phyloP scores from a whole-genome alignment of 2,329 filamentous ascomycete species.

The Fusarium napiforme region DNA sequence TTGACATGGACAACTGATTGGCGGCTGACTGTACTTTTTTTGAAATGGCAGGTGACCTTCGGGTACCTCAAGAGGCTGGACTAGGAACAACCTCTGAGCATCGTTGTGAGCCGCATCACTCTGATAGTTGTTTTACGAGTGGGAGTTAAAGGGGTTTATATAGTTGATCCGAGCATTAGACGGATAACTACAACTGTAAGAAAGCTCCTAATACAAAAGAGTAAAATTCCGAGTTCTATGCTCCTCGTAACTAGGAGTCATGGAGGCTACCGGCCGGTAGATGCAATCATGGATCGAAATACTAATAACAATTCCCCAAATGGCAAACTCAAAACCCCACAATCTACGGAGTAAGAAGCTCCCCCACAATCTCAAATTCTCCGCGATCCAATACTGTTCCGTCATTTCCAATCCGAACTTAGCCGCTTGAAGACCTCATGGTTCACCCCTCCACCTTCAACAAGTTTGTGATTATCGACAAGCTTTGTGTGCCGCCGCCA shows the following conservation, averaged over 20 bases:
- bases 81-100: conserved; percentile 9
- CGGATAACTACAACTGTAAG: background rate
- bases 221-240: background rate
- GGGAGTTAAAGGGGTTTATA: background rate
- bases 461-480: conserved; percentile 32
- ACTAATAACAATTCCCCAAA: conserved; percentile 10
- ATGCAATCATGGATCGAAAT: background rate
- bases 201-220: background rate
- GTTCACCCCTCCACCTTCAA: conserved; percentile 20
- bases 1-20: background rate
- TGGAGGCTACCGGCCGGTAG: background rate
- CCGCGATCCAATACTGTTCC: conserved; percentile 41
- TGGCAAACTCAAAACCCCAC: conserved; percentile 28
- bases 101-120: conserved; percentile 17
- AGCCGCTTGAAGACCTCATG: conserved; percentile 37
- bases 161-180: background rate
- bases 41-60: conserved; percentile 38
- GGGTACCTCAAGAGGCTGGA: conserved; percentile 19
- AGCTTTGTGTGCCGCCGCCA: conserved; percentile 44
- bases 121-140: background rate
- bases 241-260: background rate
- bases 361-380: conserved; percentile 26
- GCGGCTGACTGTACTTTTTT: conserved; percentile 21
- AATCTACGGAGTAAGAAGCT: background rate
- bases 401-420: conserved; percentile 48